phyloP scores from a whole-genome alignment of 1,284 basidiomycete genomes.

The Rhodotorula glutinis region DNA sequence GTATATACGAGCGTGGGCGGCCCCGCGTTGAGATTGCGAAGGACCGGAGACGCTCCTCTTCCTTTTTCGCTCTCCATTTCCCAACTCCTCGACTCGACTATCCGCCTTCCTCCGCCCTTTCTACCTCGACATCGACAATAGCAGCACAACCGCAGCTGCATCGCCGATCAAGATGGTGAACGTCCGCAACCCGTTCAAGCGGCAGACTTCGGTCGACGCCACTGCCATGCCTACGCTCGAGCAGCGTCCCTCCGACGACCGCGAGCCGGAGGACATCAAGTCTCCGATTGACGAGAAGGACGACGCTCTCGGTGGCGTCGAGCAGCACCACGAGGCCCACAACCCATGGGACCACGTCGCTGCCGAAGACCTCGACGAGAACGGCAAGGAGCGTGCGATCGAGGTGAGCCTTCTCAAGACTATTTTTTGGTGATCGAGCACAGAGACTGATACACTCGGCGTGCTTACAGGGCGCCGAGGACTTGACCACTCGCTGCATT shows the following conservation, averaged over 20 bases:
- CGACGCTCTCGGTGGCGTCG: background rate
- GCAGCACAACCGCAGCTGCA: too few relatives aligned
- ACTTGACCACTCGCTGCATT: constrained; percentile 35
- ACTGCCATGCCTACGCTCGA: constrained; percentile 1
- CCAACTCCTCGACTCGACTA: too few relatives aligned
- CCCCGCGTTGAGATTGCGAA: too few relatives aligned
- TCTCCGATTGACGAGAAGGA: constrained; percentile 10
- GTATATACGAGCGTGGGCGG: too few relatives aligned
- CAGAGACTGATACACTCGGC: fast-evolving
- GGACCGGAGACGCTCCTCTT: too few relatives aligned
- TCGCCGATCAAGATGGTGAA: constrained; percentile 14
- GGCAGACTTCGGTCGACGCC: constrained; percentile 24
- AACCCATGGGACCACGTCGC: background rate
- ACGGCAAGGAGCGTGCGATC: constrained; percentile 39
- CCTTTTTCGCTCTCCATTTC: too few relatives aligned
- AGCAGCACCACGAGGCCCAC: background rate
- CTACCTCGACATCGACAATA: too few relatives aligned
- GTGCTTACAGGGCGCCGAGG: constrained; percentile 26
- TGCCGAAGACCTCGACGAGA: constrained; percentile 11
- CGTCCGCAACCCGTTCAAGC: constrained; percentile 29
- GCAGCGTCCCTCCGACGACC: background rate
- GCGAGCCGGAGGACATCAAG: background rate
- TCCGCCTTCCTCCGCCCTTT: too few relatives aligned
- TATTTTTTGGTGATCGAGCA: too few relatives aligned
- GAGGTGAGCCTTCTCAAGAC: constrained; percentile 19